These are phyloP conservation scores for Ammopiptanthus mongolicus DNA, from an alignment of 306 rosid species.

Conservation along the genomic window DNA sequence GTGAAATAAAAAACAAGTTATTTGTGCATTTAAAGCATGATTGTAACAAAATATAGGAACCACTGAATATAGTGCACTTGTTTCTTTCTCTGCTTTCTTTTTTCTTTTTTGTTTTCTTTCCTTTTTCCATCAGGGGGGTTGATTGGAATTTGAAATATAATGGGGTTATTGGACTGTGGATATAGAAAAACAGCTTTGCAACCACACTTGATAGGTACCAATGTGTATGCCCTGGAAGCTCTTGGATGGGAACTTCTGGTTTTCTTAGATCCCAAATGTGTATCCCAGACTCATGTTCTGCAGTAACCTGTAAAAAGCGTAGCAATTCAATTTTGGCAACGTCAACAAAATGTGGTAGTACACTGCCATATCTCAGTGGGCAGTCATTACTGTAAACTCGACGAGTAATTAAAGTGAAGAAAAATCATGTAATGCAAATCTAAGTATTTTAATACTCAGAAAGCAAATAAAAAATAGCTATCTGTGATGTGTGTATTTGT, in stretches of 20 bases:
- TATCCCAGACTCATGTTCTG: slow-evolving; percentile 87
- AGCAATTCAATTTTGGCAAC: slow-evolving; percentile 19
- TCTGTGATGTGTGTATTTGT: neutral
- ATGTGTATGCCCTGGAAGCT: slow-evolving; percentile 94
- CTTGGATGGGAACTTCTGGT: slow-evolving; percentile 67
- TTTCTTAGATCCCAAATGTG: slow-evolving; percentile 91
- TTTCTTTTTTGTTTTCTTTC: neutral
- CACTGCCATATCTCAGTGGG: neutral
- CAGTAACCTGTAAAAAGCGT: slow-evolving; percentile 60
- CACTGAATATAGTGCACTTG: neutral
- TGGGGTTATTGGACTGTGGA: slow-evolving; percentile 14
- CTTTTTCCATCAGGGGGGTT: neutral
- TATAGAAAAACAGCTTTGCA: slow-evolving; percentile 18
- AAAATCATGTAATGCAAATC: neutral
- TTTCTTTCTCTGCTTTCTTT: neutral
- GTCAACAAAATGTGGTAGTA: neutral
- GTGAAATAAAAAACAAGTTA: neutral
- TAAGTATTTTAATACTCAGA: slow-evolving; percentile 1
- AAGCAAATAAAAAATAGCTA: neutral
- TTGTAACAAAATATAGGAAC: neutral
- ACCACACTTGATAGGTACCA: slow-evolving; percentile 48
- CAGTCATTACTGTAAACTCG: neutral
- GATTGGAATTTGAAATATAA: slow-evolving; percentile 1
- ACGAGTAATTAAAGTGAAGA: neutral
- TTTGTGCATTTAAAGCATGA: neutral